A percentile compares a stretch with the other conserved stretches of the same genome.
phyloP scores from a whole-genome alignment of 495 filamentous ascomycete species.

The Lophiotrema nucula region DNA sequence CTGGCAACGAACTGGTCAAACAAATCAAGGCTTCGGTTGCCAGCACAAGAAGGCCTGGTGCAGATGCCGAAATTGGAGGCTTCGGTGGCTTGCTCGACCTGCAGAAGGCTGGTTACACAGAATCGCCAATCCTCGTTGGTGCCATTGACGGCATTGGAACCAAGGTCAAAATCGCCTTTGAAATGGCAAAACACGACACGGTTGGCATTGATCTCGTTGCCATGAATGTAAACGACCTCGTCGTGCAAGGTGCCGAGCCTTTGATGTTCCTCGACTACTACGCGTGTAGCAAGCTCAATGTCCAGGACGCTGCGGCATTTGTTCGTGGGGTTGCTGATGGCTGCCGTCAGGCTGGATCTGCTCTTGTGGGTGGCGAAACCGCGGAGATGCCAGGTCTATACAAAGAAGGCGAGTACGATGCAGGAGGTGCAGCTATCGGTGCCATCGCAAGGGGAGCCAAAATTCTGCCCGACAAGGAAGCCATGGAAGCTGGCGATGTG shows the following conservation, averaged over 20 bases:
- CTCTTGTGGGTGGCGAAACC: slow-evolving; percentile 92
- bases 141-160: slow-evolving; percentile 97
- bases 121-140: slow-evolving; percentile 75
- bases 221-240: slow-evolving; percentile 97
- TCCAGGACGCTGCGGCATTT: slow-evolving; percentile 72
- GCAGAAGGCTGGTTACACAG: slow-evolving; percentile 67
- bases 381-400: slow-evolving; percentile 98
- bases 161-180: slow-evolving; percentile 91
- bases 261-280: slow-evolving; percentile 97
- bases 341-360: slow-evolving; percentile 76
- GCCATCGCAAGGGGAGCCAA: slow-evolving; percentile 64
- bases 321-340: slow-evolving; percentile 84
- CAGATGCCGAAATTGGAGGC: slow-evolving; percentile 87
- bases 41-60: slow-evolving; percentile 77
- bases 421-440: slow-evolving; percentile 82
- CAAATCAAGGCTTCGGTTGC: slow-evolving; percentile 80
- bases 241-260: slow-evolving; percentile 91
- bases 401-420: slow-evolving; percentile 78
- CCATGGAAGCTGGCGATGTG: slow-evolving; percentile 78
- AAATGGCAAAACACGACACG: slow-evolving; percentile 82
- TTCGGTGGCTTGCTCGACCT: slow-evolving; percentile 92
- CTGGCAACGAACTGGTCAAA: slow-evolving; percentile 85
- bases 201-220: slow-evolving; percentile 93
- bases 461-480: slow-evolving; percentile 70
- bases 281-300: slow-evolving; percentile 80